Evolutionary conservation across 805 yeast species (phyloP), one percentile per base, ranked within the genome.

Genomic region (Sporopachydermia quercuum): DNA sequence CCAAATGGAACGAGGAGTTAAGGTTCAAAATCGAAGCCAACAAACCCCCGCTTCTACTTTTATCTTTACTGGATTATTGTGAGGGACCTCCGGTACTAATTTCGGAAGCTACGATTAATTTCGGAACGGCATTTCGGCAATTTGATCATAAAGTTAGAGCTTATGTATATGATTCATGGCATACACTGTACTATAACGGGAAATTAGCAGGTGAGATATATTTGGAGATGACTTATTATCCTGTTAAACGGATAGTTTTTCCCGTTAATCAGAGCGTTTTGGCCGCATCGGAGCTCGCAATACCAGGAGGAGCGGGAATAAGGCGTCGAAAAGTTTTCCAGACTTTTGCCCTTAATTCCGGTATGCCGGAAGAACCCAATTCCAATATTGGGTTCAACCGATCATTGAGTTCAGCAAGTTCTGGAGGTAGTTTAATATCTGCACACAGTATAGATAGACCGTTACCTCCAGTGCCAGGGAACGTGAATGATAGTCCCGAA

Each of bases 221-320:
- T 56, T 60, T 91, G 41, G 97, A 91, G 51, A 78, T 91, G 80
- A 85, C 96, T 0, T 91, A 84, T 53, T 84, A 83, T 53, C 91
- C 95, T 1, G 54, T 64, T 2, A 52, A 45, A 37, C 46, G n/a
- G n/a, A n/a, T n/a, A n/a, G n/a, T n/a, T n/a, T n/a, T n/a, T n/a
- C n/a, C n/a, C n/a, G n/a, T n/a, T n/a, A n/a, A n/a, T n/a, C n/a
- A n/a, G n/a, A n/a, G n/a, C n/a, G n/a, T n/a, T n/a, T n/a, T n/a
- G n/a, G n/a, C n/a, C n/a, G n/a, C n/a, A n/a, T n/a, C n/a, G n/a
- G n/a, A n/a, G n/a, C n/a, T n/a, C n/a, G n/a, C n/a, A n/a, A n/a
- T n/a, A n/a, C n/a, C n/a, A n/a, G n/a, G n/a, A n/a, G n/a, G n/a
- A n/a, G n/a, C n/a, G n/a, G n/a, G n/a, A n/a, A n/a, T n/a, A n/a